Evolutionary conservation across 345 rosid genomes (phyloP).

Genomic region (Cardamine chenopodiifolia): DNA sequence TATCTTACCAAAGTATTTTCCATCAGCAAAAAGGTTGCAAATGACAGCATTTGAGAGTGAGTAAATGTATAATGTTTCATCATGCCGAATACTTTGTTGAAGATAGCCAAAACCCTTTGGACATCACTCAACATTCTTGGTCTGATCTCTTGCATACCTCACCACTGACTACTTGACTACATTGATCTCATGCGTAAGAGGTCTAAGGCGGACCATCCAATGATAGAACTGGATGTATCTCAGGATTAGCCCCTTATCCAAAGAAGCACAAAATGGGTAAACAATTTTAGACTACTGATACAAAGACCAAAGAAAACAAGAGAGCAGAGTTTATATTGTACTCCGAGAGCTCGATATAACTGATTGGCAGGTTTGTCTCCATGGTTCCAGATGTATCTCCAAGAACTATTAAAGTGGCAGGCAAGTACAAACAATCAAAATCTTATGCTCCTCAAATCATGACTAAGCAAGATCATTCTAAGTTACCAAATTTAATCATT

Average conservation of each 20-base stretch:
- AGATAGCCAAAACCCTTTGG: neutral
- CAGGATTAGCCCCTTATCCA: slow-evolving; percentile 41
- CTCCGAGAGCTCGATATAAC: slow-evolving; percentile 25
- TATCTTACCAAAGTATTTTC: slow-evolving; percentile 20
- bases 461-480: neutral
- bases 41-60: slow-evolving; percentile 16
- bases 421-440: slow-evolving; percentile 7
- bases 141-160: slow-evolving; percentile 25
- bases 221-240: slow-evolving; percentile 36
- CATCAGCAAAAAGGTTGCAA: slow-evolving; percentile 9
- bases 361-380: slow-evolving; percentile 5
- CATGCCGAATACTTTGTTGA: slow-evolving; percentile 10
- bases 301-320: neutral
- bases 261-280: slow-evolving; percentile 35
- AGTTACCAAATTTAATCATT: neutral
- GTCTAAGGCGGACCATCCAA: slow-evolving; percentile 34
- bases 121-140: slow-evolving; percentile 12
- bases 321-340: slow-evolving; percentile 5
- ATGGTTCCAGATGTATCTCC: slow-evolving; percentile 10
- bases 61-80: neutral
- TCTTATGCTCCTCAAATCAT: slow-evolving; percentile 1
- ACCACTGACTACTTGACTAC: slow-evolving; percentile 33
- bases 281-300: slow-evolving; percentile 31
- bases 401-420: neutral
- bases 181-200: slow-evolving; percentile 31